Evolutionary conservation across 176 grass and related monocot genomes (phyloP).

Genomic region (Melocanna baccifera): DNA sequence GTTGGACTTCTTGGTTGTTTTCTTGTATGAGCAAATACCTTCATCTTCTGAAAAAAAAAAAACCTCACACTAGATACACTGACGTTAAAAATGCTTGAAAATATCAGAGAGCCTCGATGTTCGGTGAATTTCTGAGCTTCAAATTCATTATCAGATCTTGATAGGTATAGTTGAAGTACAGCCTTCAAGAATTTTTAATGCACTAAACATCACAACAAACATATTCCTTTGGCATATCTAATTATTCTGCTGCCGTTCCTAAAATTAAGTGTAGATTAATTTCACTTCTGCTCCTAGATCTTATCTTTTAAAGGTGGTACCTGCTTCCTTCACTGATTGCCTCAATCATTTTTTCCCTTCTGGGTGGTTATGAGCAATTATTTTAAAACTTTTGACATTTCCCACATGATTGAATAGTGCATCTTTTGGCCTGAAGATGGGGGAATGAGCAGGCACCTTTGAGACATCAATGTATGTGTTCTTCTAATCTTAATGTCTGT

Average conservation of each 20-base stretch:
- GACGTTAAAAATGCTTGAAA: background rate
- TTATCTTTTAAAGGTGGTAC: background rate
- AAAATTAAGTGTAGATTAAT: background rate
- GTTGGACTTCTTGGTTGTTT: background rate
- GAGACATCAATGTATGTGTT: background rate
- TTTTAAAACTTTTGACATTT: background rate
- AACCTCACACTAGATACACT: background rate
- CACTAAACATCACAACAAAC: background rate
- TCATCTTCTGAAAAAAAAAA: background rate
- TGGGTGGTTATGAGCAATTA: background rate
- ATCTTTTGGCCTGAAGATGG: background rate
- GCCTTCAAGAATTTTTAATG: background rate
- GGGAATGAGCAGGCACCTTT: background rate
- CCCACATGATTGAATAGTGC: constrained; percentile 1
- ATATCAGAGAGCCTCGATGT: background rate
- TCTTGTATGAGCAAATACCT: background rate
- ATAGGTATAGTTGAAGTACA: background rate
- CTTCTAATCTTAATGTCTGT: constrained; percentile 2
- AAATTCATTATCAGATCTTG: background rate
- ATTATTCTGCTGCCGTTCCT: background rate
- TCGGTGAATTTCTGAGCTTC: background rate
- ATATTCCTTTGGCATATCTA: background rate
- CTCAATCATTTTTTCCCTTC: background rate
- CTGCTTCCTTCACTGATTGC: background rate
- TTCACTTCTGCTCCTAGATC: background rate